Percentiles rank a stretch among this genome's conserved stretches.
phyloP scores from a whole-genome alignment of 768 basidiomycete species.

The Tylopilus sp. region DNA sequence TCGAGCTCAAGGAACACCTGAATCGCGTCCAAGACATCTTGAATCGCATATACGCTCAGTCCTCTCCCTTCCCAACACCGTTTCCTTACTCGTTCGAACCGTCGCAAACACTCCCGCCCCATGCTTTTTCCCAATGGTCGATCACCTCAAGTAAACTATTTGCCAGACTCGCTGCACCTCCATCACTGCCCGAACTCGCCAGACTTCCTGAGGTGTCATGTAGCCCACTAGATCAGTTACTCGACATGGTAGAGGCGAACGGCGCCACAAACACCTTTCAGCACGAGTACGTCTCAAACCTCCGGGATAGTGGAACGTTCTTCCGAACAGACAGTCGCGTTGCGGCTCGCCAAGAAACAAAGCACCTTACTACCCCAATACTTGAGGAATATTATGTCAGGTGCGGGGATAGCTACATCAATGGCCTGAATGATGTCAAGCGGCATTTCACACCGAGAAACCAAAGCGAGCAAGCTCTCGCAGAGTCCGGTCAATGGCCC shows the following conservation, averaged over 20 bases:
- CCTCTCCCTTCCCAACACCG: not conserved
- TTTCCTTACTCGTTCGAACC: slow-evolving; percentile 7
- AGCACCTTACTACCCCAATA: not conserved
- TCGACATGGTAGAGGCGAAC: not conserved
- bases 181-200: not conserved
- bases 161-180: not conserved
- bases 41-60: not conserved
- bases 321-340: slow-evolving; percentile 4
- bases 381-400: slow-evolving; percentile 9
- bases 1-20: slow-evolving; percentile 13
- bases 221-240: slow-evolving; percentile 2
- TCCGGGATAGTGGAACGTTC: slow-evolving; percentile 6
- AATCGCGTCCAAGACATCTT: slow-evolving; percentile 9
- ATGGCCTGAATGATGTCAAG: not conserved
- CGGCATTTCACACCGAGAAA: slow-evolving; percentile 12
- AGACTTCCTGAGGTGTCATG: not conserved
- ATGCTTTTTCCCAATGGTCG: not conserved
- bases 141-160: slow-evolving; percentile 1
- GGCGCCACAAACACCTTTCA: slow-evolving; percentile 15
- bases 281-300: slow-evolving; percentile 6
- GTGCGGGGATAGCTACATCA: slow-evolving; percentile 4
- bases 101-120: not conserved
- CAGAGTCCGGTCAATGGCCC: slow-evolving; percentile 37
- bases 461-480: slow-evolving; percentile 16
- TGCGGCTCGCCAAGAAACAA: not conserved